Conservation (phyloP, 306 rosid genomes). For the Prunus campanulata region DNA sequence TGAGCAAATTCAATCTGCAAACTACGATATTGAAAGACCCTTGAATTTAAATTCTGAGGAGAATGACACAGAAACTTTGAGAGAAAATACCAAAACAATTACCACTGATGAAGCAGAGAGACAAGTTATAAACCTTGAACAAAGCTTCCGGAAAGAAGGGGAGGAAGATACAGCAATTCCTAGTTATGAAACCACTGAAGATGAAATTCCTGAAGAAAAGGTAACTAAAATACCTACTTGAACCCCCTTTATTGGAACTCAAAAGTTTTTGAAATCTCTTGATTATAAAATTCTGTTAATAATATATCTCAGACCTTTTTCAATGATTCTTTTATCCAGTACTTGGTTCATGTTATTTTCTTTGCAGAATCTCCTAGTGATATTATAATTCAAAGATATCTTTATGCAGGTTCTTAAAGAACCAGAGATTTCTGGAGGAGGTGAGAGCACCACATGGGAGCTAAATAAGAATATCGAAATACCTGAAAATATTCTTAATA, state of each 20-base stretch:
- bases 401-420: constrained; percentile 21
- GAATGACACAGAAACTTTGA: constrained; percentile 1
- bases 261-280: constrained; percentile 5
- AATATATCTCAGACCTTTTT: neutral
- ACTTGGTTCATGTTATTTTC: constrained; percentile 4
- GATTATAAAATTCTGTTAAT: neutral
- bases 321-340: constrained; percentile 1
- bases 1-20: constrained; percentile 22
- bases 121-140: neutral
- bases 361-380: constrained; percentile 27
- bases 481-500: no score
- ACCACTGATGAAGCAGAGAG: neutral
- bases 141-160: constrained; percentile 8
- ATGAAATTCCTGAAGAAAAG: constrained; percentile 21
- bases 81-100: constrained; percentile 4
- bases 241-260: neutral
- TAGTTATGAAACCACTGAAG: neutral
- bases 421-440: constrained; percentile 4
- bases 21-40: constrained; percentile 12
- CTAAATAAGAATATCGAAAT: no score
- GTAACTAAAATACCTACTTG: constrained; percentile 4
- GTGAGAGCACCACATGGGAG: no score
- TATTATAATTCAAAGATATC: neutral
- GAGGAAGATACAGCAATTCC: constrained; percentile 19
- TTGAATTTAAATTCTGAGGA: constrained; percentile 9